Base-by-base conservation (phyloP, 2,329 filamentous ascomycete species). In the Pseudocercospora ulei region DNA sequence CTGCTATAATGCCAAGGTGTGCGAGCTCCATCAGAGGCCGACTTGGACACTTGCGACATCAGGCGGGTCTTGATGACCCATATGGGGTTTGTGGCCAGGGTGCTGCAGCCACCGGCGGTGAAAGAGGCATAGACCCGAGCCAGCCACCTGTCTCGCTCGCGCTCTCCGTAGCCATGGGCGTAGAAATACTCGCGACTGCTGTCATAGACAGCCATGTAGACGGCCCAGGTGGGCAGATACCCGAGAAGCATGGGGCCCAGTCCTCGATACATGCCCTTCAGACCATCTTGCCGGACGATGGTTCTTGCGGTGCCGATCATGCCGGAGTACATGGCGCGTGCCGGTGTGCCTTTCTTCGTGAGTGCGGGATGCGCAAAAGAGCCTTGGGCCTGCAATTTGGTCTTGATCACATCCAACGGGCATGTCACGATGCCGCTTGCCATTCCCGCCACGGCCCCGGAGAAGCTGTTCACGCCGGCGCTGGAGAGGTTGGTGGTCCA, bases 11-110 rank as follows among this genome's bases (percentile, higher is more conserved):
- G 82, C 85, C 87, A 96, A 18, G 80, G 80, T n/a, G 77, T 72
- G 39, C 76, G 72, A 35, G 75, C 65, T 39, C 65, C 63, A 56
- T 65, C 68, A 19, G 64, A 70, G 48, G 72, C 67, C 45, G 66
- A 69, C 23, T 68, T 62, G 49, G 74, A 78, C 13, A 78, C 81
- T 66, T 96, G 90, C 23, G 90, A 94, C 90, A 96, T 96, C 53
- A 98, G 74, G 51, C 90, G 75, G 33, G 90, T 98, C 65, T 98
- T 98, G 67, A 98, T 94, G 23, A 98, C 90, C 90, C 90, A 98
- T 45, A 98, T 98, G 1, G 90, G 90, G 62, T 96, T 98, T 14
- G 90, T 98, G 47, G 80, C 82, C 47, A 96, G 72, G 3, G 90
- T 98, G 51, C 87, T 95, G 65, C 82, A 94, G 45, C 78, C 86